Evolutionary conservation across 1,139 yeast species (phyloP), one percentile per base, ranked within the genome.

Genomic region (Saccharomyces hybrid): DNA sequence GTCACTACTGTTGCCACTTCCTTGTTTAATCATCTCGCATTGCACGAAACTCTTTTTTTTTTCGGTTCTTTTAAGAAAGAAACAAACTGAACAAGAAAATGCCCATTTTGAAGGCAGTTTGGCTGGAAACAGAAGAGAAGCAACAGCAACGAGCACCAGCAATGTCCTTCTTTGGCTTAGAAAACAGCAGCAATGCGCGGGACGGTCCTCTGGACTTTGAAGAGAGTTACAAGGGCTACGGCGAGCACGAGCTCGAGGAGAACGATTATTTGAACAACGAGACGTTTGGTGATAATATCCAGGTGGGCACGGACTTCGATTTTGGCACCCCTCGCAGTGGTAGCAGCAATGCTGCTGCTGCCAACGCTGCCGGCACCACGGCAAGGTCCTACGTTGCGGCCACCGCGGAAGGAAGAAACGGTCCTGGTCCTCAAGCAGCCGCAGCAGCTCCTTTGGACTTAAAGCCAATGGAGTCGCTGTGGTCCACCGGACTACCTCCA

Each of bases 201-300:
- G 50, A 51, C 34, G 34, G 41, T 26, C 46, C 69, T 16, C 55
- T 69, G 57, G 95, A 87, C 65, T 90, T 88, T 66, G 95, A 88
- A 63, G 95, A 89, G 53, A 84, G 95, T 16, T 88, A 87, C 67
- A 88, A 86, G 59, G 91, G 91, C 2, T 78, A 86, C 56, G 93
- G 90, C 2, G 88, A 81, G 31, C 78, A 78, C 57, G 78, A 81
- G 51, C 79, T 78, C 49, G 95, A 86, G 60, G 84, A 81, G 38
- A 90, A 85, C 56, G 97, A 90, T 68, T 90, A 84, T 53, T 76
- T 88, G 64, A 91, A 91, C 68, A 87, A 84, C 58, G 96, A 88
- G 66, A 91, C 98, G 0, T 91, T 91, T 73, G 97, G 97, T 49
- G 78, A 74, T 50, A 76, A 73, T 54, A 74, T 78, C 7, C 78